Evolutionary conservation across 2,329 filamentous ascomycete species (phyloP), one percentile per base, ranked within the genome.

Genomic region (Cercospora sp.): DNA sequence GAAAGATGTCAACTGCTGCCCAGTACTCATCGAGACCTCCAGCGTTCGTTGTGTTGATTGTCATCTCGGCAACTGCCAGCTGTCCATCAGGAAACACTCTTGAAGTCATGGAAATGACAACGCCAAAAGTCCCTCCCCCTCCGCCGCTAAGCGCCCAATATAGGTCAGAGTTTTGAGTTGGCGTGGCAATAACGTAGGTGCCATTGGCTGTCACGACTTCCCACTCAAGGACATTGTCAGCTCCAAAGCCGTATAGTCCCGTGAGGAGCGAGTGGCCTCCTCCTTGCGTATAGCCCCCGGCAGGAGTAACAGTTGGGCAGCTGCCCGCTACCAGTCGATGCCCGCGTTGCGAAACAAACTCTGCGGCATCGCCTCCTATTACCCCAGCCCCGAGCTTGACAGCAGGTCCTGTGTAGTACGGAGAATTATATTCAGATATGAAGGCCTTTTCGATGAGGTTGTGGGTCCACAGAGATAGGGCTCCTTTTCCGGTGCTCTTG

Each of bases 131-230:
- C 16, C 87, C 86, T 9, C 83, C 85, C 1, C 88, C 88, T 0
- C 88, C 87, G 3, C 88, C 87, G 51, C 81, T 81, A 1, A 89
- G 77, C 1, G 88, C 89, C 88, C 88, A 91, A 79, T 87, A 90
- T 1, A 90, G 79, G 62, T 90, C 88, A 0, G 79, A 66, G 70
- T 90, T 85, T 34, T 83, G 69, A 0, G 73, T 74, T 0, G 79
- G 80, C 3, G 80, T 84, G 0, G 86, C 86, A 2, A 77, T 82
- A 1, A 88, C 69, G n/a, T 83, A 73, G 16, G 81, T 67, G 2
- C 87, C 86, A 16, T 76, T 74, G 0, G 82, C 84, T 7, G 83
- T 85, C n/a, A 90, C 81, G 1, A 78, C 69, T 43, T 77, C 74
- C 72, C 71, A 76, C 28, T 85, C 81, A 2, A 90, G 79, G 0